Conservation (phyloP, 164 flowering plant species). For the Stephania yunnanensis region DNA sequence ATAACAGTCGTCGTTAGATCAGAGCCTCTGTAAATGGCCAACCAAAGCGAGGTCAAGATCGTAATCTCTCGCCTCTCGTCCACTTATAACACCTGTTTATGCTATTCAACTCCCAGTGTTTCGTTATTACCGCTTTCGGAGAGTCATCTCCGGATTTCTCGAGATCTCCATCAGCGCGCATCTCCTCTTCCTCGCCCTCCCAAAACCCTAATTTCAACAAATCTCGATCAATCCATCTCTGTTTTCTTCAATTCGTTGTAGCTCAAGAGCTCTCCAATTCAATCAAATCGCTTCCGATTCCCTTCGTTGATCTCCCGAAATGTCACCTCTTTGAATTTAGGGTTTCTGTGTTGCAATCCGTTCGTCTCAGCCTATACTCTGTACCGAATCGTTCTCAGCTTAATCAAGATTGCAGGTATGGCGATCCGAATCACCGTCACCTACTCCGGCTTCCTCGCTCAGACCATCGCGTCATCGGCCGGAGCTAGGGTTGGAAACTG, state of each 20-base stretch:
- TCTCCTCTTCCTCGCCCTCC: neutral
- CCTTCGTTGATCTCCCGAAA: conserved; percentile 15
- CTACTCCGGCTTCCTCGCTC: conserved; percentile 60
- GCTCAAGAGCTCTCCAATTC: conserved; percentile 23
- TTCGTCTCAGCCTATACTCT: neutral
- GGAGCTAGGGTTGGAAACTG: conserved; percentile 27
- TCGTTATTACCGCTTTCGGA: neutral
- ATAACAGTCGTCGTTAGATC: neutral
- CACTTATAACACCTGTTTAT: neutral
- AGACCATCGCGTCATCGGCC: conserved; percentile 44
- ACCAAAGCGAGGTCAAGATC: neutral
- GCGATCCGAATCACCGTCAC: conserved; percentile 45
- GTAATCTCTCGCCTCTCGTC: neutral
- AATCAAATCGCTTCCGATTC: conserved; percentile 15
- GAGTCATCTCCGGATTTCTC: neutral
- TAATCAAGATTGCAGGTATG: conserved; percentile 7
- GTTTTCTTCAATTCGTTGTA: neutral
- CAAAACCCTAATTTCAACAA: neutral
- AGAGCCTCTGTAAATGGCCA: neutral
- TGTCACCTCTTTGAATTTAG: conserved; percentile 24
- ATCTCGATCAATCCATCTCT: neutral
- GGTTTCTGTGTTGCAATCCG: conserved; percentile 7
- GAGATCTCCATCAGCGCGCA: neutral
- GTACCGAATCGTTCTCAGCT: neutral
- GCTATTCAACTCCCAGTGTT: neutral